Base-by-base conservation (phyloP, 2,329 filamentous ascomycete species). In the Pseudomassariella vexata region DNA sequence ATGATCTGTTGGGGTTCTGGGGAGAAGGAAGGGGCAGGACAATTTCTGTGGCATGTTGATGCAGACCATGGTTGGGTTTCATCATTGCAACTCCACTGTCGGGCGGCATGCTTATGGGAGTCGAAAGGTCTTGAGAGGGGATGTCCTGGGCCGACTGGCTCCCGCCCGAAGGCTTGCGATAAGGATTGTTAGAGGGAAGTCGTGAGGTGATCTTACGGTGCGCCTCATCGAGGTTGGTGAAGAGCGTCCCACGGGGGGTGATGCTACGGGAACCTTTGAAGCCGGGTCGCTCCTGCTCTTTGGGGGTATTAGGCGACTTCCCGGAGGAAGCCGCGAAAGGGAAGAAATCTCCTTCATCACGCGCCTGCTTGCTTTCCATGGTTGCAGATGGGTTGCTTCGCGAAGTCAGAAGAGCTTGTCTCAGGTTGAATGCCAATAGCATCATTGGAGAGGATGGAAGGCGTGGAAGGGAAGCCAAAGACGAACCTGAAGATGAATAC, bases 211-310 rank as follows among this genome's bases (percentile, higher is more conserved):
- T 65, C 20, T 56, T 59, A 4, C 51, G 48, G 33, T 62, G 56
- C 1, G 62, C 62, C 21, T 63, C 60, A 17, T 48, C 48, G 1
- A 65, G 44, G 32, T 57, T 54, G 17, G 49, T 47, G 35, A 63
- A 65, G 18, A 57, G 46, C 5, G 47, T 49, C 4, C 50, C 54
- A 18, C 56, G 56, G 8, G 53, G 55, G 7, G 50, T 55, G 5
- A 43, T 28, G 11, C 36, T 45, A 25, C 35, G 38, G n/a, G n/a
- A n/a, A n/a, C n/a, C n/a, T n/a, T n/a, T n/a, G n/a, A n/a, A n/a
- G n/a, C n/a, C n/a, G n/a, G n/a, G n/a, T n/a, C n/a, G n/a, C n/a
- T n/a, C n/a, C n/a, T n/a, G n/a, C n/a, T n/a, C n/a, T 12, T 37
- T 35, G 30, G 42, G 28, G 14, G 9, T 21, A 14, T 24, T 12